Evolutionary conservation across 2,329 filamentous ascomycete genomes (phyloP).

Genomic region (Aspergillus hiratsukae): DNA sequence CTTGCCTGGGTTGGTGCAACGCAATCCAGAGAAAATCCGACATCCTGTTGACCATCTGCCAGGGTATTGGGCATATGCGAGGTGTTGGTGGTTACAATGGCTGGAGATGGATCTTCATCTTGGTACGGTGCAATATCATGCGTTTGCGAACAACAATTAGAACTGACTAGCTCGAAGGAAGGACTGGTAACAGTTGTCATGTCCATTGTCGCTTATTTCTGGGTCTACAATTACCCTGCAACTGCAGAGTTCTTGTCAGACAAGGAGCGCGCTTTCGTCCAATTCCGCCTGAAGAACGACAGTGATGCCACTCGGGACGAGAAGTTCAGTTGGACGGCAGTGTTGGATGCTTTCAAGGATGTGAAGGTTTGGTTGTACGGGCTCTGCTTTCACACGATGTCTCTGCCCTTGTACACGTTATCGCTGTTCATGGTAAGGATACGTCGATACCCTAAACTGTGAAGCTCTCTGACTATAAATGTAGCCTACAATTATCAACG

Average conservation of each 20-base stretch:
- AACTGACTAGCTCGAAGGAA: constrained; percentile 42
- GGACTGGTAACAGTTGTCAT: constrained; percentile 65
- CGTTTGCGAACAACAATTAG: not conserved
- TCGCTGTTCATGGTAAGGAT: constrained; percentile 32
- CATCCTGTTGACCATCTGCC: constrained; percentile 12
- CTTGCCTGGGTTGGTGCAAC: constrained; percentile 44
- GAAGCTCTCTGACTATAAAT: not conserved
- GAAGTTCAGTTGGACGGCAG: constrained; percentile 63
- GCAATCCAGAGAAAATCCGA: not conserved
- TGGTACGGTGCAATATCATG: constrained; percentile 31
- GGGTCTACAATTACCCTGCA: constrained; percentile 40
- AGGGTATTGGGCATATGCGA: constrained; percentile 47
- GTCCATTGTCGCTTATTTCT: constrained; percentile 34
- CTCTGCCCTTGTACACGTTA: constrained; percentile 49
- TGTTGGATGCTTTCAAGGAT: constrained; percentile 60
- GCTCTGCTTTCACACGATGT: constrained; percentile 67
- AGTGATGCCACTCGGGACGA: constrained; percentile 67
- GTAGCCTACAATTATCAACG: constrained; percentile 41
- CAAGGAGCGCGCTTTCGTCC: constrained; percentile 56
- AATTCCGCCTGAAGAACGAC: constrained; percentile 61
- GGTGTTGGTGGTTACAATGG: constrained; percentile 46
- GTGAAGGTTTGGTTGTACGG: constrained; percentile 71
- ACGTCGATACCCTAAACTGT: not conserved
- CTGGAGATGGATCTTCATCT: constrained; percentile 64
- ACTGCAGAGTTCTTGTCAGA: constrained; percentile 39